phyloP scores from a whole-genome alignment of 257 asterid species.

The Fraxinus pennsylvanica region DNA sequence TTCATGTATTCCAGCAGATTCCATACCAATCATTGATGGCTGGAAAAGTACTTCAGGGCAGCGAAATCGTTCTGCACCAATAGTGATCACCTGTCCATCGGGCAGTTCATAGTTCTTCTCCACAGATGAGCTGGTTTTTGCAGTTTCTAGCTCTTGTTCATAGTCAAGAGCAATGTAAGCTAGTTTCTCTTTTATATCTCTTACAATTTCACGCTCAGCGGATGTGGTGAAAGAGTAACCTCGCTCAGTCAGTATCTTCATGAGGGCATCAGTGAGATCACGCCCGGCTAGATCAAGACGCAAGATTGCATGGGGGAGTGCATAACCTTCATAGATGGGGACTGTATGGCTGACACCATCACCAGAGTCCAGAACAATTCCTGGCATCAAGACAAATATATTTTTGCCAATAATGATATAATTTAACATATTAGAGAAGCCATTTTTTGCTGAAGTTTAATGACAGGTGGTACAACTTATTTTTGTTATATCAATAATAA shows the following conservation, averaged over 20 bases:
- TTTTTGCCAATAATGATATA: background rate
- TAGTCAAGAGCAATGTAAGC: slow-evolving; percentile 55
- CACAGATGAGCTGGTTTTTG: slow-evolving; percentile 53
- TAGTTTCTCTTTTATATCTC: slow-evolving; percentile 54
- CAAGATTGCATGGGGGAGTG: slow-evolving; percentile 49
- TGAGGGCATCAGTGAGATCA: slow-evolving; percentile 47
- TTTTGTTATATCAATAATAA: background rate
- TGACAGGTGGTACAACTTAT: background rate
- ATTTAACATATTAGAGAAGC: background rate
- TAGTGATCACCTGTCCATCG: slow-evolving; percentile 57
- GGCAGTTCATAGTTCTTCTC: slow-evolving; percentile 57
- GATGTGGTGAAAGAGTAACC: slow-evolving; percentile 53
- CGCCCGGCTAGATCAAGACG: slow-evolving; percentile 57
- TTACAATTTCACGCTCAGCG: slow-evolving; percentile 57
- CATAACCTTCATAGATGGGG: slow-evolving; percentile 44
- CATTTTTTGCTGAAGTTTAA: background rate
- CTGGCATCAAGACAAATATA: background rate
- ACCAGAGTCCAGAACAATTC: slow-evolving; percentile 27
- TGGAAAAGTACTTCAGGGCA: slow-evolving; percentile 63
- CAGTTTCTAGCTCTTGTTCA: slow-evolving; percentile 48
- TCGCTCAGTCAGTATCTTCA: slow-evolving; percentile 55
- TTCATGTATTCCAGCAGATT: slow-evolving; percentile 53
- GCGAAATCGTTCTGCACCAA: slow-evolving; percentile 51
- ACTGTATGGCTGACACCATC: slow-evolving; percentile 27
- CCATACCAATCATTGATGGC: slow-evolving; percentile 57